phyloP scores from a whole-genome alignment of 768 basidiomycete species.

The Pilatotrama ljubarskyi region DNA sequence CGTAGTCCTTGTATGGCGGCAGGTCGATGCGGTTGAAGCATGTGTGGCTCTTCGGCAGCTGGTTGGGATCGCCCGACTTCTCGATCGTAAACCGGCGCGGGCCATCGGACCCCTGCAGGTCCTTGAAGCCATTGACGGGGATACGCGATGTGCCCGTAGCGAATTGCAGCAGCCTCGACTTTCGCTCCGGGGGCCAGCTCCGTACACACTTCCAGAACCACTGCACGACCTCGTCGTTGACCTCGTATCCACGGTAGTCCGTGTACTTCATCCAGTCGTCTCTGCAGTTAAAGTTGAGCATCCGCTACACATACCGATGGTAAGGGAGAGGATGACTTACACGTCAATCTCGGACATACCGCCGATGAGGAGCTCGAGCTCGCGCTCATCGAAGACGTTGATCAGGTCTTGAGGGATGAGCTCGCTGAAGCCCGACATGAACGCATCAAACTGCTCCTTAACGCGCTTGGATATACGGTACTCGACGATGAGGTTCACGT shows the following conservation, averaged over 20 bases:
- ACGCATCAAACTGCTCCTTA: conserved; percentile 98
- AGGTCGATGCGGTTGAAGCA: conserved; percentile 98
- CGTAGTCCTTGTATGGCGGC: conserved; percentile 97
- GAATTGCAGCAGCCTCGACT: conserved; percentile 94
- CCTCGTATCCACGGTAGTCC: conserved; percentile 95
- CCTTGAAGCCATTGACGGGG: conserved; percentile 98
- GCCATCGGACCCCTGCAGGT: conserved; percentile 96
- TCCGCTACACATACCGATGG: not conserved
- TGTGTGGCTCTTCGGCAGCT: conserved; percentile 93
- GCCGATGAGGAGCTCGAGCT: conserved; percentile 94
- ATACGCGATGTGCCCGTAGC: conserved; percentile 96
- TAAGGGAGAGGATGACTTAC: conserved; percentile 47
- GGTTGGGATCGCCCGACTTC: conserved; percentile 95
- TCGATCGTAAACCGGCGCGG: conserved; percentile 98
- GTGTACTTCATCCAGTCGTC: conserved; percentile 99
- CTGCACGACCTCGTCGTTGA: conserved; percentile 94
- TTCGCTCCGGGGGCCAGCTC: conserved; percentile 97
- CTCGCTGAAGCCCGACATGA: conserved; percentile 99
- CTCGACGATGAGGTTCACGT: conserved; percentile 91
- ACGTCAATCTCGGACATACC: conserved; percentile 99
- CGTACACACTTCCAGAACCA: conserved; percentile 99
- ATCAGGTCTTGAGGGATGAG: conserved; percentile 96
- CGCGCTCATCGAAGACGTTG: conserved; percentile 98
- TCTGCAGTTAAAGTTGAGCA: conserved; percentile 37
- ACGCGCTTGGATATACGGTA: conserved; percentile 97